Evolutionary conservation across 176 grass and related monocot species (phyloP), one percentile per base, ranked within the genome.

Genomic region (Thalia dealbata): DNA sequence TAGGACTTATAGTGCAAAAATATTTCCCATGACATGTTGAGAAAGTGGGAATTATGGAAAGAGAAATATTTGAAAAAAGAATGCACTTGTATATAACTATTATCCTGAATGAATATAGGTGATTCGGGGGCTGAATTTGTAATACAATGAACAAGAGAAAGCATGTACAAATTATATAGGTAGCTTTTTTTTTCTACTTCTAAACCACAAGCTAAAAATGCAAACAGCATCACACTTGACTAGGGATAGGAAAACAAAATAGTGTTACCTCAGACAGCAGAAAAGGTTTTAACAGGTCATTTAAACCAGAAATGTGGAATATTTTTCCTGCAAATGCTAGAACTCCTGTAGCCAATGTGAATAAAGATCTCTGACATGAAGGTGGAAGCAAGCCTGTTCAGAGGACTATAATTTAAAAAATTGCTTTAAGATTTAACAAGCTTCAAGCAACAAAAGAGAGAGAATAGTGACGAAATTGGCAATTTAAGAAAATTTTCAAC

Each of bases 321-420:
- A 88, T 50, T 88, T 88, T 93, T 81, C 87, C 95, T 56, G 81
- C 74, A 85, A 93, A 92, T 60, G 87, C 87, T 54, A 99, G 79
- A 83, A 93, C 82, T 78, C 90, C 86, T 25, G 58, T 91, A 52
- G 90, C 79, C 76, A 99, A 81, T 44, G 64, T 86, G 80, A 90
- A 93, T 81, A 99, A 84, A 69, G 87, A 91, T 38, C 85, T 81
- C 61, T 69, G 83, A 75, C 95, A 99, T 67, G 87, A 81, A 69
- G 87, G 76, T 18, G 90, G 66, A 9, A 97, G 65, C 38, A 76
- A 71, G 74, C 86, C 95, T 99, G 79, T 30, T 32, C 78, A 75
- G 61, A n/a, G 45, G 56, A 61, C 16, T 7, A 18, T 3, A 35
- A 10, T 8, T 72, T 28, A 50, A 68, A n/a, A 22, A 68, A 44